Percentiles rank a stretch among this genome's conserved stretches.
Conservation (phyloP, 495 filamentous ascomycete species). For the Massariosphaeria phaeospora region DNA sequence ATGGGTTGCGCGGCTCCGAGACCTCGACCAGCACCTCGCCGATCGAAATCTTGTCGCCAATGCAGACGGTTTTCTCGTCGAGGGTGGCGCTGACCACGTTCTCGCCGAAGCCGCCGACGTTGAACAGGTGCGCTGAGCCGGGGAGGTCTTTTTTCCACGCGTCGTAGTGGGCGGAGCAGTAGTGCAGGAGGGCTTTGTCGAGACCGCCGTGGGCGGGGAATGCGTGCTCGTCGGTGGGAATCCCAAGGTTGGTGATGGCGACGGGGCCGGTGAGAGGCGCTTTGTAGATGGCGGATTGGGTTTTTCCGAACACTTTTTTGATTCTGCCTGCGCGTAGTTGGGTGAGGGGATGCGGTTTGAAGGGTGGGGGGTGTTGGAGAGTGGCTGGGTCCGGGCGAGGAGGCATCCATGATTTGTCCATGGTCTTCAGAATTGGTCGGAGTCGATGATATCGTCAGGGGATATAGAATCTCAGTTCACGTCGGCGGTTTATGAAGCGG, state of each 20-base stretch:
- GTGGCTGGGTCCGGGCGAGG: background rate
- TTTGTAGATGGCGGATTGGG: slow-evolving; percentile 52
- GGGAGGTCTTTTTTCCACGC: slow-evolving; percentile 47
- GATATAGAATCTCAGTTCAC: background rate
- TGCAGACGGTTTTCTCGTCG: slow-evolving; percentile 56
- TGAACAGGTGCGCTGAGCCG: slow-evolving; percentile 42
- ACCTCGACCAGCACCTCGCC: slow-evolving; percentile 37
- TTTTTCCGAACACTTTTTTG: slow-evolving; percentile 45
- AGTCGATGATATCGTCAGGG: too few relatives aligned
- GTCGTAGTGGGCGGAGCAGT: slow-evolving; percentile 51
- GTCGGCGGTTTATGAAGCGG: background rate
- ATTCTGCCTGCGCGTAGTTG: slow-evolving; percentile 53
- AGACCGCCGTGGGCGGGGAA: slow-evolving; percentile 50
- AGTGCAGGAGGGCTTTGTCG: slow-evolving; percentile 57
- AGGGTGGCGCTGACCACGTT: slow-evolving; percentile 49
- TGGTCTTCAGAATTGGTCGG: too few relatives aligned
- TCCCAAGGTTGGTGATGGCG: slow-evolving; percentile 44
- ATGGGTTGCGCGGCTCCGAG: slow-evolving; percentile 21
- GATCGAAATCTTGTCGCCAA: slow-evolving; percentile 51
- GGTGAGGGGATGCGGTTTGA: slow-evolving; percentile 43
- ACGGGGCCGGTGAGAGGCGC: slow-evolving; percentile 37
- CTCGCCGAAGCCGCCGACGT: slow-evolving; percentile 54
- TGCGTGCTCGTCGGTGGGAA: slow-evolving; percentile 54
- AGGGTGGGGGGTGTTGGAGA: slow-evolving; percentile 11
- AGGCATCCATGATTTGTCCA: background rate